Evolutionary conservation across 352 stramenopile species (phyloP), one percentile per base, ranked within the genome.

Genomic region (Paralagenidium karlingii): DNA sequence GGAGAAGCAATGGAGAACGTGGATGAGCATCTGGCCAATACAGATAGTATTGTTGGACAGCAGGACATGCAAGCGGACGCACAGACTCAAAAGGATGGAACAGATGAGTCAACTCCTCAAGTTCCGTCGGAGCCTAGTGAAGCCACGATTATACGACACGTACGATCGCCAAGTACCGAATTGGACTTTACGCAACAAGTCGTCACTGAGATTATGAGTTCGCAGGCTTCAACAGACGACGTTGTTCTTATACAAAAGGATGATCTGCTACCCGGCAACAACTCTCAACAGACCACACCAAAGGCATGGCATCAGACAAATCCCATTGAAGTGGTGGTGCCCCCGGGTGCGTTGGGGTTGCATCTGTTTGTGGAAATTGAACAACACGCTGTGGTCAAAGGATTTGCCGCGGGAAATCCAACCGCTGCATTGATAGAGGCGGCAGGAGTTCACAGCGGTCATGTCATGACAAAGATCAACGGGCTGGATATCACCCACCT

Each of bases 301-400:
- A 2, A 19, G 13, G 11, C 38, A 40, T 78, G 56, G 60, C 28
- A 15, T 12, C 42, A 40, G 10, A 55, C 6, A 8, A 55, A 69
- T 34, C 24, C 58, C 10, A 38, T 81, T 20, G 34, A 78, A 27
- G 58, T 68, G 15, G 20, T 21, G 1, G 52, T 78, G 21, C 50
- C 52, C 24, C 26, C 60, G 21, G 74, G 69, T 5, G 63, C 74
- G 2, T 47, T 87, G 20, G 69, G 69, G 12, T 38, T 87, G 9
- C 65, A 80, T 39, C 47, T 87, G 8, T 68, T 54, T 39, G 71
- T 61, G 10, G 67, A 81, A 26, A 48, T 78, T 13, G 52, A 73
- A 24, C 38, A 74, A 26, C 60, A 74, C 20, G 69, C 65, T 0
- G 49, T 84, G 3, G 58, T 84, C 0, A 64, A 74, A 26, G 66